Conservation (phyloP, 1,284 basidiomycete species). For the Trichosporon ovoides region DNA sequence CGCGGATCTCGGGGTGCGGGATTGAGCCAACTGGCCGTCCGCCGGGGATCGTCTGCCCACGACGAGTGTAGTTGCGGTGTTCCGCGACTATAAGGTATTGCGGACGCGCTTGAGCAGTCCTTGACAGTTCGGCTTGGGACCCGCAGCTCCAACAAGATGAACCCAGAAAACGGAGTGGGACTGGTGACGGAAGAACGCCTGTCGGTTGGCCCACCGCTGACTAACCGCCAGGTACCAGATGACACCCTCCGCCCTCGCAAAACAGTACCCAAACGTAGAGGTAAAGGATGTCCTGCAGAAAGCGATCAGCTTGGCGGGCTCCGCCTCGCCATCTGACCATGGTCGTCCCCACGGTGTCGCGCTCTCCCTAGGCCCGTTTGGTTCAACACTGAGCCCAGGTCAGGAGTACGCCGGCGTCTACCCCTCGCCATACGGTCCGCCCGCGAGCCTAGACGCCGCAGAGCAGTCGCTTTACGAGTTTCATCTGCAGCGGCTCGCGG, state of each 20-base stretch:
- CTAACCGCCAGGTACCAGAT: constrained; percentile 22
- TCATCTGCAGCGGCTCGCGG: constrained; percentile 61
- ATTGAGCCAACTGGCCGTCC: too few species aligned
- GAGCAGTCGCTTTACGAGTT: constrained; percentile 58
- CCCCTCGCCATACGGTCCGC: constrained; percentile 67
- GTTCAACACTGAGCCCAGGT: constrained; percentile 60
- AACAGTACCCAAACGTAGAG: background rate
- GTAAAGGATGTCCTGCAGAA: background rate
- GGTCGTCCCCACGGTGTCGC: constrained; percentile 49
- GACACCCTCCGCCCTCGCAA: constrained; percentile 3
- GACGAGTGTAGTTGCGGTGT: too few species aligned
- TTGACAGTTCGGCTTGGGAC: background rate
- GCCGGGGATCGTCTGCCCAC: too few species aligned
- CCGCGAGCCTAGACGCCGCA: background rate
- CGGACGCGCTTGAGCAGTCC: too few species aligned
- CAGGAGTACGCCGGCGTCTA: constrained; percentile 71
- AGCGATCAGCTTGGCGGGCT: background rate
- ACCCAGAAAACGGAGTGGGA: too few species aligned
- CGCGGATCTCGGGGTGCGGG: too few species aligned
- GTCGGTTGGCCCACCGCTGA: background rate
- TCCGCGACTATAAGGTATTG: too few species aligned
- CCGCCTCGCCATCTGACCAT: background rate
- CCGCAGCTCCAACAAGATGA: too few species aligned
- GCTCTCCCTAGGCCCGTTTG: constrained; percentile 70
- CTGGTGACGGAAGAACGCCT: background rate